Conservation (phyloP, 306 rosid genomes). For the Castanea crenata region DNA sequence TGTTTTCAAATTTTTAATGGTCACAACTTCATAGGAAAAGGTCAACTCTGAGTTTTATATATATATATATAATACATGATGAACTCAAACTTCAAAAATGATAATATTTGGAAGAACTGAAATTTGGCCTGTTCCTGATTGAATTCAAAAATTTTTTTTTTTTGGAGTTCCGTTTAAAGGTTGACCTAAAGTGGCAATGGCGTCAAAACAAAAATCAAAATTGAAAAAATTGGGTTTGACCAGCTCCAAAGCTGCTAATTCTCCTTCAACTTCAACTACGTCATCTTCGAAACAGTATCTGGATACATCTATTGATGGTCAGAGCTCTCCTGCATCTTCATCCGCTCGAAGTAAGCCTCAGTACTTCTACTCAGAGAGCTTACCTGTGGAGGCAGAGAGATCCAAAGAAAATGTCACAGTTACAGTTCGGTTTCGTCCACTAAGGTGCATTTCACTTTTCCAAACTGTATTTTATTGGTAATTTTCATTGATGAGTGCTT, state of each 20-base stretch:
- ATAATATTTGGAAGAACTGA: background rate
- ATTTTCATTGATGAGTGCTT: slow-evolving; percentile 7
- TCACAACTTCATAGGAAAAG: background rate
- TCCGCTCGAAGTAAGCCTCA: slow-evolving; percentile 85
- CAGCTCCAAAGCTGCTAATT: slow-evolving; percentile 56
- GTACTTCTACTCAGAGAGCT: slow-evolving; percentile 52
- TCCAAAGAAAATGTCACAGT: slow-evolving; percentile 93
- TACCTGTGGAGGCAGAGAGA: slow-evolving; percentile 43
- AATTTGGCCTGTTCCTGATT: slow-evolving; percentile 11
- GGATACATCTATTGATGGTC: slow-evolving; percentile 67
- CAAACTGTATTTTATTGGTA: background rate
- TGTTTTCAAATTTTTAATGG: background rate
- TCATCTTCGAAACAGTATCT: slow-evolving; percentile 75
- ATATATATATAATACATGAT: background rate
- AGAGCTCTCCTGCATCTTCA: slow-evolving; percentile 92
- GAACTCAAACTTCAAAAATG: slow-evolving; percentile 7
- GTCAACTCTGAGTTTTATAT: background rate
- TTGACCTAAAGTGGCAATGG: slow-evolving; percentile 55
- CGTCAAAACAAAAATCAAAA: slow-evolving; percentile 61
- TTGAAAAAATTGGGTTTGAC: slow-evolving; percentile 45
- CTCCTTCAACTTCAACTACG: slow-evolving; percentile 80
- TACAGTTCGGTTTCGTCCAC: slow-evolving; percentile 95
- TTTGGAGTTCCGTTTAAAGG: slow-evolving; percentile 35
- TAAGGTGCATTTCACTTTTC: slow-evolving; percentile 47
- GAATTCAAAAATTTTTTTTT: slow-evolving; percentile 3